Evolutionary conservation across 768 basidiomycete species (phyloP).

Genomic region (Lactifluus hygrophoroides): DNA sequence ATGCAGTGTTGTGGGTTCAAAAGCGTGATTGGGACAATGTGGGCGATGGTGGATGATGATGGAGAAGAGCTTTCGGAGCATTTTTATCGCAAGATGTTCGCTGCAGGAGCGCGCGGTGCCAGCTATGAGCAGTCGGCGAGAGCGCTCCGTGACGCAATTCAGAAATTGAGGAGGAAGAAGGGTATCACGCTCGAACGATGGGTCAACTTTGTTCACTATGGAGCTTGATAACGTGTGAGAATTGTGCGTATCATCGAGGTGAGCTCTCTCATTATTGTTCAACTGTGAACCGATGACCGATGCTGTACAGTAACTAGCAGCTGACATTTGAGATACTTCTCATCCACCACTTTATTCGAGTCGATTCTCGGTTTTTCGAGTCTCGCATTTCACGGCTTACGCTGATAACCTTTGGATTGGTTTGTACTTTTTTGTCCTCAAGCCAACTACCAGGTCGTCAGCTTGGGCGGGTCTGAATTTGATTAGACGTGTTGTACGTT

Average conservation of each 20-base stretch:
- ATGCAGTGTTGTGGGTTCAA: not conserved
- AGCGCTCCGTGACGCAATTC: not conserved
- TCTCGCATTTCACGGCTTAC: too few relatives aligned
- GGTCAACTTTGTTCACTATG: not conserved
- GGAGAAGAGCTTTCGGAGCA: not conserved
- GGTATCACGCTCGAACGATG: not conserved
- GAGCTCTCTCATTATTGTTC: not conserved
- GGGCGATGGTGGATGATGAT: not conserved
- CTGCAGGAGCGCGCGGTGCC: not conserved
- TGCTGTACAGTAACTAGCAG: not conserved
- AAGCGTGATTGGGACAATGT: not conserved
- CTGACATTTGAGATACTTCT: too few relatives aligned
- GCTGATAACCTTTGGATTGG: too few relatives aligned
- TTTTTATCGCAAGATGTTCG: not conserved
- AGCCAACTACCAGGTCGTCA: too few relatives aligned
- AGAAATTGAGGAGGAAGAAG: not conserved
- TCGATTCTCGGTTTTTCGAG: too few relatives aligned
- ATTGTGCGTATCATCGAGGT: too few relatives aligned
- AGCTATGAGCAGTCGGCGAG: not conserved
- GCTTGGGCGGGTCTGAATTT: too few relatives aligned
- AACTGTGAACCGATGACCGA: not conserved
- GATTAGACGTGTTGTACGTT: too few relatives aligned
- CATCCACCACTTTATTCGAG: too few relatives aligned
- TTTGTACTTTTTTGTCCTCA: too few relatives aligned
- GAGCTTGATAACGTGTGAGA: too few relatives aligned